phyloP scores from a whole-genome alignment of 2,329 filamentous ascomycete species.

The Decorospora gaudefroyi region DNA sequence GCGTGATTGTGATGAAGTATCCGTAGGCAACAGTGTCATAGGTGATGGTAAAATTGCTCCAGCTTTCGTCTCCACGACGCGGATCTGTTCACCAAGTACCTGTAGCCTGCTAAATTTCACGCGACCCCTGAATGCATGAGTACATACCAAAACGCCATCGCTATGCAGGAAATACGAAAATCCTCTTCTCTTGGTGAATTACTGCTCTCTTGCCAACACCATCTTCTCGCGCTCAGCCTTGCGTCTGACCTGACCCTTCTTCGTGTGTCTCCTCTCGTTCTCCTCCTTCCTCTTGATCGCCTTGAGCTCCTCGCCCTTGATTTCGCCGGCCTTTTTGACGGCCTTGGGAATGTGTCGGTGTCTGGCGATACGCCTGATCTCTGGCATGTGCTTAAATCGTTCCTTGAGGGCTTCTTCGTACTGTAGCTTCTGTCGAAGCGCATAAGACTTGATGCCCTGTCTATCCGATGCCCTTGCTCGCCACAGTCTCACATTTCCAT shows the following conservation, averaged over 20 bases:
- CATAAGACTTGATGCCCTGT: constrained; percentile 81
- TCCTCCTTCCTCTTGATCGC: constrained; percentile 89
- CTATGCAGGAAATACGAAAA: constrained; percentile 34
- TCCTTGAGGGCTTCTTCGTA: constrained; percentile 85
- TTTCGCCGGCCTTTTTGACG: constrained; percentile 93
- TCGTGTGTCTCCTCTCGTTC: constrained; percentile 89
- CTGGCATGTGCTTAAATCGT: constrained; percentile 92
- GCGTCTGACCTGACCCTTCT: constrained; percentile 75
- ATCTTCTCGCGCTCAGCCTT: constrained; percentile 90
- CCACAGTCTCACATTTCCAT: constrained; percentile 91
- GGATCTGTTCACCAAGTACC: constrained; percentile 2
- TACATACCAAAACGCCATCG: constrained; percentile 36
- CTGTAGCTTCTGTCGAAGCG: constrained; percentile 84
- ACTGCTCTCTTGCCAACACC: constrained; percentile 71
- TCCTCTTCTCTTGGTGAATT: constrained; percentile 8
- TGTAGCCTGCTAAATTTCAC: constrained; percentile 1
- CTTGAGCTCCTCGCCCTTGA: constrained; percentile 87
- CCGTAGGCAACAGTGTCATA: too few species aligned
- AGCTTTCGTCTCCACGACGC: neutral
- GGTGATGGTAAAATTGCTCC: too few species aligned
- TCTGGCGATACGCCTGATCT: constrained; percentile 85
- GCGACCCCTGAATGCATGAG: neutral
- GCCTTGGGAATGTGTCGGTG: constrained; percentile 91
- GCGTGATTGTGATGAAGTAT: too few species aligned
- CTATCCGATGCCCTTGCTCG: constrained; percentile 81